phyloP scores from a whole-genome alignment of 768 basidiomycete genomes.

The Macrolepiota fuliginosa region DNA sequence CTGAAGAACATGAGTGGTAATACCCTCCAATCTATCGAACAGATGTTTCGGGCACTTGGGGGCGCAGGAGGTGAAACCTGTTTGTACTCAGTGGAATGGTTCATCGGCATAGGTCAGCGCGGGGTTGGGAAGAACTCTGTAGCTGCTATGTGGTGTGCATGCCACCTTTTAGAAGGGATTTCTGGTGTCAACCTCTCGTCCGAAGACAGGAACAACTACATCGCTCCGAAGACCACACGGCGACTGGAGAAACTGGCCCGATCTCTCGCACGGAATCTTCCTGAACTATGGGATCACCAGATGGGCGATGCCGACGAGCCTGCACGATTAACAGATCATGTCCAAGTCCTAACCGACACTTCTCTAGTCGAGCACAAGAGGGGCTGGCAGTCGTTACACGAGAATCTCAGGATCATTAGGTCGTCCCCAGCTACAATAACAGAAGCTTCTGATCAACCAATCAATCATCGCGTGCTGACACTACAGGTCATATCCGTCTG shows the following conservation, averaged over 20 bases:
- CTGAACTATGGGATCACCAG: slow-evolving; percentile 69
- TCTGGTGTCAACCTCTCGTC: slow-evolving; percentile 43
- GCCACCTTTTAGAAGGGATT: slow-evolving; percentile 73
- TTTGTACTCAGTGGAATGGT: slow-evolving; percentile 83
- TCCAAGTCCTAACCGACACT: background rate
- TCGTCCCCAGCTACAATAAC: slow-evolving; percentile 19
- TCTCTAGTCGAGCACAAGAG: slow-evolving; percentile 54
- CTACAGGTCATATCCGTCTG: slow-evolving; percentile 74
- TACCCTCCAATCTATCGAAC: slow-evolving; percentile 46
- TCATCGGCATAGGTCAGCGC: slow-evolving; percentile 51
- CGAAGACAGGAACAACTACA: slow-evolving; percentile 22
- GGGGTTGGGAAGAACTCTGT: slow-evolving; percentile 47
- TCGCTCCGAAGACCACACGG: slow-evolving; percentile 36
- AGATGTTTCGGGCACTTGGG: slow-evolving; percentile 77
- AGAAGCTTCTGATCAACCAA: slow-evolving; percentile 40
- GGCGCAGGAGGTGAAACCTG: slow-evolving; percentile 63
- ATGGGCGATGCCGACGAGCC: slow-evolving; percentile 22
- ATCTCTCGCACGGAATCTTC: slow-evolving; percentile 57
- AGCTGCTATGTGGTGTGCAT: slow-evolving; percentile 84
- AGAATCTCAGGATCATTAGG: slow-evolving; percentile 50
- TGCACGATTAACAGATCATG: slow-evolving; percentile 18
- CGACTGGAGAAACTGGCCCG: slow-evolving; percentile 64
- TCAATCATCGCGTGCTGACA: slow-evolving; percentile 67
- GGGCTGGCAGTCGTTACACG: slow-evolving; percentile 63
- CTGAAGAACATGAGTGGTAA: slow-evolving; percentile 56